A percentile compares a stretch with the other conserved stretches of the same genome.
phyloP scores from a whole-genome alignment of 2,329 filamentous ascomycete genomes.

The Penicillium expansum region DNA sequence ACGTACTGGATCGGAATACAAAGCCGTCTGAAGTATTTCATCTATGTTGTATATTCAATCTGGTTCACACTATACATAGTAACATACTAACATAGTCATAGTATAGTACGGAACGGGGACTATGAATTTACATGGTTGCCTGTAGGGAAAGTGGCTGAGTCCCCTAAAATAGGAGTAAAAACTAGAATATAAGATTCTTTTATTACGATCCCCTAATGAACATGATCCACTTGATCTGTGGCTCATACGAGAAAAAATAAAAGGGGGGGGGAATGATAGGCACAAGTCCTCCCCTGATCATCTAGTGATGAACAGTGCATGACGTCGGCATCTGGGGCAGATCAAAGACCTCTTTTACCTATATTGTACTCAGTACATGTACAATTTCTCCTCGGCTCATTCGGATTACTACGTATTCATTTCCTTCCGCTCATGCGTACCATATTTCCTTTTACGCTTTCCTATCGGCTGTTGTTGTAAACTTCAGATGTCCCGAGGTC shows the following conservation, averaged over 20 bases:
- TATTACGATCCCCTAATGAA: neutral
- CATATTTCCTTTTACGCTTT: neutral
- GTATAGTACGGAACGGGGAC: neutral
- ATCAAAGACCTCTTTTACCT: neutral
- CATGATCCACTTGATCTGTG: constrained; percentile 19
- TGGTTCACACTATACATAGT: neutral
- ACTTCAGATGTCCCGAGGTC: neutral
- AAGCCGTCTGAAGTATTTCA: neutral
- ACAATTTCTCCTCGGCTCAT: neutral
- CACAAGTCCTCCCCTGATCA: constrained; percentile 13
- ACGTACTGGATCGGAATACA: constrained; percentile 8
- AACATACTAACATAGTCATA: neutral
- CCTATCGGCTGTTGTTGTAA: neutral
- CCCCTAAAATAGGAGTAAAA: neutral
- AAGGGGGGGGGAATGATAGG: neutral
- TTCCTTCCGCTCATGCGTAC: neutral
- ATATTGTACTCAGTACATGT: no score
- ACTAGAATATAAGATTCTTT: neutral
- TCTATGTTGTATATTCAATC: no score
- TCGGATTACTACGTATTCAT: neutral
- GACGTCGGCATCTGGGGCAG: constrained; percentile 17
- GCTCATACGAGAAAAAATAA: constrained; percentile 6
- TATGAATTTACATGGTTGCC: constrained; percentile 17
- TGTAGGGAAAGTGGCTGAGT: constrained; percentile 10
- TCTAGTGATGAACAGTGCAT: constrained; percentile 16